These are phyloP conservation scores for Xylaria hypoxylon DNA, from an alignment of 2,329 filamentous ascomycete genomes.

Conservation along the genomic window DNA sequence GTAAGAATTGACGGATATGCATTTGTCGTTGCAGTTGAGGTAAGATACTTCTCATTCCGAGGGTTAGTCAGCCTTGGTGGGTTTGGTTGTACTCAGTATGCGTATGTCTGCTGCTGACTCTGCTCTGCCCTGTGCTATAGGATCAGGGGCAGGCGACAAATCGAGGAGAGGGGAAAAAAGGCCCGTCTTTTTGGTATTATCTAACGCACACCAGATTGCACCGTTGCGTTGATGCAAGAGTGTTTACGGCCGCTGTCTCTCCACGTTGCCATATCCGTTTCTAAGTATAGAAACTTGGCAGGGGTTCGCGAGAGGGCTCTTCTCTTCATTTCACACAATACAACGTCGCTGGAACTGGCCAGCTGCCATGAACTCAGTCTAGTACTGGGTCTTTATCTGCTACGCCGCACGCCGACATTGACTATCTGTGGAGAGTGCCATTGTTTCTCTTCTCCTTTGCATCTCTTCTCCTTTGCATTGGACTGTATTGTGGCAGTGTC, in stretches of 20 bases:
- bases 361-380: slow-evolving; percentile 8
- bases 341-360: slow-evolving; percentile 10
- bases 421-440: slow-evolving; percentile 7
- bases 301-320: slow-evolving; percentile 16
- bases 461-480: neutral
- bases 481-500: slow-evolving; percentile 19
- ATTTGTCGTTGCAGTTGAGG: neutral
- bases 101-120: slow-evolving; percentile 6
- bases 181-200: slow-evolving; percentile 13
- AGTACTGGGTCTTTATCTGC: slow-evolving; percentile 27
- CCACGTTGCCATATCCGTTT: slow-evolving; percentile 27
- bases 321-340: slow-evolving; percentile 25
- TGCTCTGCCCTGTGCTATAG: neutral
- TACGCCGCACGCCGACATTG: slow-evolving; percentile 33
- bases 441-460: slow-evolving; percentile 9
- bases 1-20: neutral
- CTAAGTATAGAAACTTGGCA: slow-evolving; percentile 36
- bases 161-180: neutral
- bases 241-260: slow-evolving; percentile 23
- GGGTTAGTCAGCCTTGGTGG: slow-evolving; percentile 9
- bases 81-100: slow-evolving; percentile 6
- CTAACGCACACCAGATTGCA: slow-evolving; percentile 33
- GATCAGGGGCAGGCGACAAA: slow-evolving; percentile 16
- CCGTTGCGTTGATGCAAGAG: slow-evolving; percentile 30
- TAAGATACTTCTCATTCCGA: neutral